Percentiles rank a stretch among this genome's conserved stretches.
Conservation (phyloP, 1,284 basidiomycete species). For the Apiotrichum mycotoxinovorans region DNA sequence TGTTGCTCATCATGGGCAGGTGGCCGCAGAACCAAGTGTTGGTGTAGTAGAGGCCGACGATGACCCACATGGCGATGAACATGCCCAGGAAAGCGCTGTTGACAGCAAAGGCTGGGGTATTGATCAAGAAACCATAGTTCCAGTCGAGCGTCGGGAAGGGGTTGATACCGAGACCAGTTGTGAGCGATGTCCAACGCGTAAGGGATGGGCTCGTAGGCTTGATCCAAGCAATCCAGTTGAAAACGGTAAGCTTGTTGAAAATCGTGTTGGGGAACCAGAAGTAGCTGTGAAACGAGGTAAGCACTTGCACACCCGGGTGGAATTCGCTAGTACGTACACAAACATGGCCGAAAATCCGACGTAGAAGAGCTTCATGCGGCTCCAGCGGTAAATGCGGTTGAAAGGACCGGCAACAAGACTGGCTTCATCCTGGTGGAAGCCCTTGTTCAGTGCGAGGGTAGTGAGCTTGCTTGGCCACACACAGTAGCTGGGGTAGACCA, state of each 20-base stretch:
- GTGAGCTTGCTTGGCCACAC: slow-evolving; percentile 53
- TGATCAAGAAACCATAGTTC: slow-evolving; percentile 25
- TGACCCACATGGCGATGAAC: slow-evolving; percentile 24
- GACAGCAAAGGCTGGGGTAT: slow-evolving; percentile 34
- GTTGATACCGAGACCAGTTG: slow-evolving; percentile 34
- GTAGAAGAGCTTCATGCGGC: slow-evolving; percentile 46
- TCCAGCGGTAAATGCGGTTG: slow-evolving; percentile 39
- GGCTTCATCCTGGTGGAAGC: slow-evolving; percentile 48
- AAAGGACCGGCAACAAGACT: slow-evolving; percentile 46
- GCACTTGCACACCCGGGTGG: not conserved
- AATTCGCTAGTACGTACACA: slow-evolving; percentile 6
- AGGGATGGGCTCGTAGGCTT: slow-evolving; percentile 45
- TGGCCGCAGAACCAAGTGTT: slow-evolving; percentile 37
- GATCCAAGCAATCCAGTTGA: slow-evolving; percentile 63
- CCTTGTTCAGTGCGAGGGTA: slow-evolving; percentile 52
- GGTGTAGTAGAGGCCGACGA: slow-evolving; percentile 27
- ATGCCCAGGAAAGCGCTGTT: slow-evolving; percentile 33
- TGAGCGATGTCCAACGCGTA: slow-evolving; percentile 22
- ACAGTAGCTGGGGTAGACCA: slow-evolving; percentile 52
- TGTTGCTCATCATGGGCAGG: slow-evolving; percentile 37
- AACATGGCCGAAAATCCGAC: slow-evolving; percentile 44
- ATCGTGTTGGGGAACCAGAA: slow-evolving; percentile 51
- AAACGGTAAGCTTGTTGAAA: slow-evolving; percentile 53
- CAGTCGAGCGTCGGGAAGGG: slow-evolving; percentile 45
- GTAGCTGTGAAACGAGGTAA: slow-evolving; percentile 17